A percentile compares a stretch with the other conserved stretches of the same genome.
These are phyloP conservation scores for Thraustochytrium striatum DNA, from an alignment of 352 stramenopile species.

Conservation along the genomic window DNA sequence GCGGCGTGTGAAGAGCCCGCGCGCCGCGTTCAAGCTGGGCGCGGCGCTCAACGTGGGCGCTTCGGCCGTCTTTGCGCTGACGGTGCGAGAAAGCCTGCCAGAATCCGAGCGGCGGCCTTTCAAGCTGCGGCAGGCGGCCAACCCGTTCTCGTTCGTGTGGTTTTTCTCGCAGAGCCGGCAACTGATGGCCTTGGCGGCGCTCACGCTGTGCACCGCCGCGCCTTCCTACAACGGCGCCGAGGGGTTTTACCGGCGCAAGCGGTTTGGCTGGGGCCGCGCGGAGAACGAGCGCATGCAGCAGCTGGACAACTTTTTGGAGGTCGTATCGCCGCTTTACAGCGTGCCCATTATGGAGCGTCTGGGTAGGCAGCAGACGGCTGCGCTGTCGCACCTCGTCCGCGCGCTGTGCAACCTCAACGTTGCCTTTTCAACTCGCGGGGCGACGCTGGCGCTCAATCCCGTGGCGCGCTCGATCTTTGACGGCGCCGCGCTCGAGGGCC, in stretches of 20 bases:
- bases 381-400: not conserved
- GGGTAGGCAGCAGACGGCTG: not conserved
- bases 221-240: slow-evolving; percentile 28
- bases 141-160: slow-evolving; percentile 26
- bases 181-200: not conserved
- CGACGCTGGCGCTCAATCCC: not conserved
- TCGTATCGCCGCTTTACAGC: slow-evolving; percentile 13
- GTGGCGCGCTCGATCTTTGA: slow-evolving; percentile 14
- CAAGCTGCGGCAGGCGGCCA: slow-evolving; percentile 8
- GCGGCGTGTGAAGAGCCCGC: not conserved
- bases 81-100: slow-evolving; percentile 6
- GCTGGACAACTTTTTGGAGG: slow-evolving; percentile 19
- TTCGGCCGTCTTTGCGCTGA: not conserved
- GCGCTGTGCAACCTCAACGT: slow-evolving; percentile 11
- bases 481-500: not conserved
- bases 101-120: not conserved
- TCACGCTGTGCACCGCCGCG: slow-evolving; percentile 24
- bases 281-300: slow-evolving; percentile 40
- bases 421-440: not conserved
- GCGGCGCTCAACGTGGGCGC: not conserved
- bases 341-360: slow-evolving; percentile 8
- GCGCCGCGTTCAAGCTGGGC: not conserved
- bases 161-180: slow-evolving; percentile 10
- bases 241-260: slow-evolving; percentile 8
- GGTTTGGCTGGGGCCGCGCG: slow-evolving; percentile 3